These are phyloP conservation scores for Tricholoma sp. DNA, from an alignment of 768 basidiomycete genomes.

Conservation along the genomic window DNA sequence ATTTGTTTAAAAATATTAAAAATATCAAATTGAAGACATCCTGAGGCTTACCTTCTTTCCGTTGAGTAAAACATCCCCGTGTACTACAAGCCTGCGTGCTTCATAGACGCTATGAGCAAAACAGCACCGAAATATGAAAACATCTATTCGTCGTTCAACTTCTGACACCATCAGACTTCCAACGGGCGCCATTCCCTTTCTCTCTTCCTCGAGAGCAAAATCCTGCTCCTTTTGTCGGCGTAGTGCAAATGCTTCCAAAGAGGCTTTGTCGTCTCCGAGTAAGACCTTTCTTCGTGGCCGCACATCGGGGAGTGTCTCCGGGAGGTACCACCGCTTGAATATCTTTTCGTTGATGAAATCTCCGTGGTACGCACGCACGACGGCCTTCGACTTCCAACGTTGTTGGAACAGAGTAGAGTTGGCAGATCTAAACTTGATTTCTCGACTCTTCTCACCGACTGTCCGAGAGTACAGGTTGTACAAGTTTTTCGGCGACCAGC, in stretches of 20 bases:
- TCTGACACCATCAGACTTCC: constrained; percentile 94
- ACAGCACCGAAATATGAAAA: constrained; percentile 86
- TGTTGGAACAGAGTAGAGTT: constrained; percentile 78
- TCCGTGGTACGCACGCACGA: constrained; percentile 91
- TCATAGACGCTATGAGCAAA: constrained; percentile 88
- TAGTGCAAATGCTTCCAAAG: constrained; percentile 54
- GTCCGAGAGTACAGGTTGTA: constrained; percentile 88
- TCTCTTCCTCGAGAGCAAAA: constrained; percentile 46
- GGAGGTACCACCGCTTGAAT: constrained; percentile 95
- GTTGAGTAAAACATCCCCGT: constrained; percentile 85
- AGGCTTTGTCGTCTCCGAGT: constrained; percentile 38
- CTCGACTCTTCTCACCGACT: constrained; percentile 34
- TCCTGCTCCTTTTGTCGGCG: constrained; percentile 47
- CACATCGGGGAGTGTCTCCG: constrained; percentile 79
- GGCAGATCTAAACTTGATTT: constrained; percentile 56
- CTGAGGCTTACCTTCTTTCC: constrained; percentile 69
- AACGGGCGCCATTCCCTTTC: constrained; percentile 77
- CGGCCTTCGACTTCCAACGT: constrained; percentile 82
- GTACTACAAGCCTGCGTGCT: constrained; percentile 80
- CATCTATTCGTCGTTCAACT: constrained; percentile 92
- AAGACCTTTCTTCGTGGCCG: constrained; percentile 49
- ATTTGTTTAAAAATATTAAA: not conserved
- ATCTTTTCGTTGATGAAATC: constrained; percentile 89
- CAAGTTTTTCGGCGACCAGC: constrained; percentile 85
- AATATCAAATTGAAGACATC: not conserved